These are phyloP conservation scores for Blastomyces percursus DNA, from an alignment of 2,329 filamentous ascomycete species.

Conservation along the genomic window DNA sequence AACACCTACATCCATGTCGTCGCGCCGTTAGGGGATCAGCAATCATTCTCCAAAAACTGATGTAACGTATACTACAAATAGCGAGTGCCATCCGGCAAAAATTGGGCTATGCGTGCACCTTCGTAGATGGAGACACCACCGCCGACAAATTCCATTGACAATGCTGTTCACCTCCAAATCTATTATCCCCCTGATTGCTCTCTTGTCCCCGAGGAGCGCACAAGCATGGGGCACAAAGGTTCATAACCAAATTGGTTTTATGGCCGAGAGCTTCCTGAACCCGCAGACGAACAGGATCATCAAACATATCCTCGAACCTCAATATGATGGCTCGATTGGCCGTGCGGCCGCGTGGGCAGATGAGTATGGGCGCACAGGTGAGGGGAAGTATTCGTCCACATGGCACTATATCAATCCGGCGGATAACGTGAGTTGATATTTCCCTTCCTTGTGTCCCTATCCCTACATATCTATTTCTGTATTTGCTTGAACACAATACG, in stretches of 20 bases:
- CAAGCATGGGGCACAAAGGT: conserved; percentile 7
- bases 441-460: neutral
- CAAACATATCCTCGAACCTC: conserved; percentile 5
- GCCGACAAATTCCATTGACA: neutral
- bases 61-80: neutral
- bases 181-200: neutral
- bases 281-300: conserved; percentile 1
- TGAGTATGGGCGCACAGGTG: conserved; percentile 2
- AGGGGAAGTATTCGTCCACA: conserved; percentile 3
- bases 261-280: conserved; percentile 6
- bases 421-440: conserved; percentile 2
- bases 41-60: neutral
- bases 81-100: neutral
- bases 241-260: conserved; percentile 7
- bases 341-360: conserved; percentile 8
- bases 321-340: conserved; percentile 8
- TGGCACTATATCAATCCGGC: conserved; percentile 8
- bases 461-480: neutral
- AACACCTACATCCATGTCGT: neutral
- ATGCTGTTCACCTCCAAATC: neutral
- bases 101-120: neutral
- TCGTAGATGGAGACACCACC: neutral
- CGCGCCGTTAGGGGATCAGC: neutral
- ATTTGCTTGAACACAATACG: neutral
- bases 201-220: neutral